Evolutionary conservation across 495 filamentous ascomycete species (phyloP), one percentile per base, ranked within the genome.

Genomic region (Hypoxylon cercidicola): DNA sequence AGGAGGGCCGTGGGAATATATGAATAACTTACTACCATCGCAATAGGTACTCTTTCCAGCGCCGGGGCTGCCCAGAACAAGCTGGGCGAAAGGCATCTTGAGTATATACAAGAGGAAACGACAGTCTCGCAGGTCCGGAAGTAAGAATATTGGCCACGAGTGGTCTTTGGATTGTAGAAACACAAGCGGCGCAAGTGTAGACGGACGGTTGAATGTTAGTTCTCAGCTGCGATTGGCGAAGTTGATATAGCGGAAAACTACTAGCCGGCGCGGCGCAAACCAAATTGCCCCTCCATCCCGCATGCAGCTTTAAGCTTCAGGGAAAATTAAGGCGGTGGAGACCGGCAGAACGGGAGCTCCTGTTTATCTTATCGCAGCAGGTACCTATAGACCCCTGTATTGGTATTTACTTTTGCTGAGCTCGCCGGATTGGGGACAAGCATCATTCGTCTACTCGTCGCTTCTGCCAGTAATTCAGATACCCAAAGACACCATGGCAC

Each of bases 11-110:
- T 40, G 57, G 18, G 19, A 47, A 18, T 25, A 35, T 13, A 7
- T 0, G 21, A 30, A 30, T 23, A 60, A 75, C 84, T 59, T 76
- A 87, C 84, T 97, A 66, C 95, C 95, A 85, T 97, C 90, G 82
- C 93, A 97, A 76, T 96, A 97, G 5, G 95, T 99, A 44, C 93
- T 97, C 78, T 99, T 99, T 15, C 95, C 95, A 20, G 93, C 86
- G 62, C 95, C 95, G 7, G 95, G 94, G 21, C 94, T 92, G 11
- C 95, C 95, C 57, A 97, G 89, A 11, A 97, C 89, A 20, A 99
- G 86, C 78, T 95, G 90, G 46, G 85, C 81, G 52, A 83, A 83
- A 47, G 81, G 78, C 81, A 83, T 83, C 3, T 54, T 66, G 37
- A 30, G 16, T 5, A 37, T 39, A 40, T 12, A 15, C 11, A n/a